Evolutionary conservation across 495 filamentous ascomycete genomes (phyloP), one percentile per base, ranked within the genome.

Genomic region (Xylaria nigripes): DNA sequence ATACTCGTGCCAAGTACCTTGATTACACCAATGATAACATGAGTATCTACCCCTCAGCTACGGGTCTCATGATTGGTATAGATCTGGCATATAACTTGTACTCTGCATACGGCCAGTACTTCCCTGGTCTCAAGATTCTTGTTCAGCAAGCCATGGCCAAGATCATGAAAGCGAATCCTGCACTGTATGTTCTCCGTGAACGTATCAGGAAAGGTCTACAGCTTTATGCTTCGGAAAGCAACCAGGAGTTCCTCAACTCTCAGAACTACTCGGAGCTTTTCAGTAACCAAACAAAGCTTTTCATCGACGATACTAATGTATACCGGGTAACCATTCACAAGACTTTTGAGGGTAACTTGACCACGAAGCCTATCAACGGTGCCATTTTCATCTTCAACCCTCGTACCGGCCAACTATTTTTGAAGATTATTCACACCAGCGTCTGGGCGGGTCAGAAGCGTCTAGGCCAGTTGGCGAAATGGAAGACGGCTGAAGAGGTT

Each of bases 311-410:
- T 69, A 99, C 94, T 43, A 99, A 99, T 61, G 95, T 97, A 50
- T 99, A 99, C 64, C 93, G 94, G 71, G 94, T 99, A 58, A 97
- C 94, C 1, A 97, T 99, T 45, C 94, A 99, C 79, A 99, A 99
- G 81, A 99, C 94, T 0, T 99, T 99, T 59, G 94, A 99, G 69
- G 94, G 94, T 58, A 99, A 99, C 63, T 75, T 99, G 77, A 99
- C 94, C 1, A 99, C 94, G 0, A 99, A 99, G 72, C 94, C 94
- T 19, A 99, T 99, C 75, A 99, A 99, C 71, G 94, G 94, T 65
- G 94, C 94, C 30, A 99, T 99, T 65, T 97, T 99, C 76, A 97
- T 99, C 71, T 96, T 99, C 83, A 99, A 97, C 65, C 94, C 94
- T 16, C 84, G 94, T 44, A 97, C 94, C 57, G 94, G 94, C 29